Evolutionary conservation across 1,284 basidiomycete species (phyloP).

Genomic region (Marasmius tenuissimus): DNA sequence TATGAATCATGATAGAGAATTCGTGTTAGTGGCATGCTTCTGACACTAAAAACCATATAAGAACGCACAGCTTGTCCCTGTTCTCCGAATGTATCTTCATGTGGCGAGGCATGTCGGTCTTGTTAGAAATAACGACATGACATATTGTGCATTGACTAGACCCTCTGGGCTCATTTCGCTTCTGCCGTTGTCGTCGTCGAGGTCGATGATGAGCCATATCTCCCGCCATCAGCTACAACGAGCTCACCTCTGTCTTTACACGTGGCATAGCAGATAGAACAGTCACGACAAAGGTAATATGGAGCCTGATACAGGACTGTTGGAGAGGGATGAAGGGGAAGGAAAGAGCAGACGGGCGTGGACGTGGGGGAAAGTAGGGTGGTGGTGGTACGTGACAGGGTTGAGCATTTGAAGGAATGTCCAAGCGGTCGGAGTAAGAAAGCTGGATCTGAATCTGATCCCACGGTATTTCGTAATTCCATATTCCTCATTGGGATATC

Average conservation of each 20-base stretch:
- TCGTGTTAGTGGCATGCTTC: background rate
- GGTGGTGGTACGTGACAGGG: background rate
- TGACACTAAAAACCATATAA: background rate
- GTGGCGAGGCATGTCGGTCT: constrained; percentile 21
- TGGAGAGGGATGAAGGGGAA: background rate
- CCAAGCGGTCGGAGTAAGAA: background rate
- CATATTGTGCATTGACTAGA: constrained; percentile 14
- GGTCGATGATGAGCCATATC: background rate
- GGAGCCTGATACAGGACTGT: background rate
- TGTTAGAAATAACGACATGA: constrained; percentile 14
- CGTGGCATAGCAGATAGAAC: background rate
- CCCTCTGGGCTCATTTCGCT: constrained; percentile 2
- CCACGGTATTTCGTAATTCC: no score
- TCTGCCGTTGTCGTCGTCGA: background rate
- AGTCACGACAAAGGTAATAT: background rate
- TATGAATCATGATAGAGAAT: constrained; percentile 4
- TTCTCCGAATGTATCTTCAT: constrained; percentile 16
- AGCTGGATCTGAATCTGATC: background rate
- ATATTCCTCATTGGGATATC: no score
- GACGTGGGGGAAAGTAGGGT: background rate
- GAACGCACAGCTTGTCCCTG: constrained; percentile 12
- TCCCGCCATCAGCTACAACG: background rate
- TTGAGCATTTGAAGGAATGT: background rate
- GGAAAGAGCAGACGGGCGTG: background rate
- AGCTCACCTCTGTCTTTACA: constrained; percentile 1